Base-by-base conservation (phyloP, 257 asterid genomes). In the Jacaranda copaia region DNA sequence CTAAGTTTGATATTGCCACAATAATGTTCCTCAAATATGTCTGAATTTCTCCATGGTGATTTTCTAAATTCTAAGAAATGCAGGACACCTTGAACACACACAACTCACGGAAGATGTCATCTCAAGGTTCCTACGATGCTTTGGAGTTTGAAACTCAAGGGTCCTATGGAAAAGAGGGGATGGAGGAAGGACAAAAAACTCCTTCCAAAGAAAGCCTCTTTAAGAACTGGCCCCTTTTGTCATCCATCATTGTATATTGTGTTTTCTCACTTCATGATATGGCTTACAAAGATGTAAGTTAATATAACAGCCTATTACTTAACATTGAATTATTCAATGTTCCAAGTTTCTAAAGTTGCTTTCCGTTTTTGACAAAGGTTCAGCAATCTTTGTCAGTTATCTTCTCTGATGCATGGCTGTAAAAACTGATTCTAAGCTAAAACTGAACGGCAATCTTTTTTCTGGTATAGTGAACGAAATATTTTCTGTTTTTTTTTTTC, bases 191-290 rank as follows among this genome's bases (percentile, higher is more conserved):
- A 56, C 38, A 3, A 38, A 36, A 63, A 60, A 20, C 76, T 10
- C 19, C 77, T 49, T 74, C 90, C 12, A 83, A 72, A 51, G 48
- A 57, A 48, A 89, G 86, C 87, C 93, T 93, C 20, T 52, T 78
- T 16, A 88, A 52, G 79, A 93, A 93, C 84, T 91, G 97, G 98
- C 97, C 98, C 53, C 88, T 93, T 13, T 84, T 93, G 94, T 93
- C 98, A 6, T 85, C 98, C 60, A 83, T 93, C 64, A 78, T 89
- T 10, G 88, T 88, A 4, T 93, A 91, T 70, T 91, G 97, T 66
- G 66, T 91, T 57, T 87, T 93, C 87, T 88, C 91, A 49, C 97
- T 93, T 79, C 98, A 88, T 80, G 97, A 89, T 75, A 93, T 93
- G 89, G 93, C 98, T 59, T 93, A 93, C 86, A 62, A 87, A 0